Conservation (phyloP, 768 basidiomycete species). For the Boletales sp. region DNA sequence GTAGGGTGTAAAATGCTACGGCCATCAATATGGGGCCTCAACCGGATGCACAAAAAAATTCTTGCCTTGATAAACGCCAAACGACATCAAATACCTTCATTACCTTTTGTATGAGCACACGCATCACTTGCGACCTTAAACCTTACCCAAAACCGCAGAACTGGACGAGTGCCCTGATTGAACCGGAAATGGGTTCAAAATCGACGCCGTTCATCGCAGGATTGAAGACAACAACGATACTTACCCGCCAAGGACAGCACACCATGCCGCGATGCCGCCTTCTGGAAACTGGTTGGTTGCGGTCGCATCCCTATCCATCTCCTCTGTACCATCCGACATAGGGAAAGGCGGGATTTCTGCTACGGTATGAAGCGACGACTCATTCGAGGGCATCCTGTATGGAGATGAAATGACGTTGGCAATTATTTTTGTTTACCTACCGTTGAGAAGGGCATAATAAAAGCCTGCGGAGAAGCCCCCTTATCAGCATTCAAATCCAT, state of each 20-base stretch:
- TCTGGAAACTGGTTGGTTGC: slow-evolving; percentile 20
- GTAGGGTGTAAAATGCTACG: slow-evolving; percentile 37
- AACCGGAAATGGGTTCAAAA: background rate
- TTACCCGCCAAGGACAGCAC: slow-evolving; percentile 22
- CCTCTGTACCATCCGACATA: background rate
- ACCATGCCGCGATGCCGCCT: slow-evolving; percentile 28
- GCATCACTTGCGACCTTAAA: background rate
- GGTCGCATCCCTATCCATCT: background rate
- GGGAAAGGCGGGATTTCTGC: background rate
- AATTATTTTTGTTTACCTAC: no score
- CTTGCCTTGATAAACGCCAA: slow-evolving; percentile 41
- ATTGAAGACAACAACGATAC: background rate
- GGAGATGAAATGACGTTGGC: no score
- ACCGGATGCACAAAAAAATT: background rate
- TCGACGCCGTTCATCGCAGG: background rate
- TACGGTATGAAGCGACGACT: background rate
- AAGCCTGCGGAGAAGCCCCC: no score
- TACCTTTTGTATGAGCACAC: background rate
- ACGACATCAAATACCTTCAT: slow-evolving; percentile 31
- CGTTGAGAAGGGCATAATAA: no score
- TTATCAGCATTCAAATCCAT: no score
- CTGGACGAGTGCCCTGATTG: slow-evolving; percentile 27
- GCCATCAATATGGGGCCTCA: background rate
- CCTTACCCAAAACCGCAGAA: slow-evolving; percentile 36
- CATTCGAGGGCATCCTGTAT: slow-evolving; percentile 3